phyloP scores from a whole-genome alignment of 2,329 filamentous ascomycete genomes.

The Periglandula ipomoeae region DNA sequence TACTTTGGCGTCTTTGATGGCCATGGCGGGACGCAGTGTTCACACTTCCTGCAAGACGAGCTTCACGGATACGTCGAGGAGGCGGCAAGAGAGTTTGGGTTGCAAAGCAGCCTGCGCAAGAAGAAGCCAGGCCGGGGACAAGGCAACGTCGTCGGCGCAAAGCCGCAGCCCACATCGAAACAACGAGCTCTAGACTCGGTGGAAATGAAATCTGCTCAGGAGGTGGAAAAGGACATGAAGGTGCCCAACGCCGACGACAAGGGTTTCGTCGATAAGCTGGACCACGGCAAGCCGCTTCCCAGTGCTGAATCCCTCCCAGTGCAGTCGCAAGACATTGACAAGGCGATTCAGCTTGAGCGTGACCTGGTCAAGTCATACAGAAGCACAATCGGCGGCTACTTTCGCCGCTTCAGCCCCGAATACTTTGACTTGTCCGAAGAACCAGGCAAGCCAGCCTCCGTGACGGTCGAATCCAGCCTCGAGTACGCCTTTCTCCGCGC shows the following conservation, averaged over 20 bases:
- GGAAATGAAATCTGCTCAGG: slow-evolving; percentile 40
- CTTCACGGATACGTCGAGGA: slow-evolving; percentile 86
- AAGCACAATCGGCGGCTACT: slow-evolving; percentile 85
- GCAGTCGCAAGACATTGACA: slow-evolving; percentile 44
- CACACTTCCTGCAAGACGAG: slow-evolving; percentile 73
- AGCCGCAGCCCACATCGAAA: slow-evolving; percentile 14
- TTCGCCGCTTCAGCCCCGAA: slow-evolving; percentile 77
- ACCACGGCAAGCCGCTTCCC: slow-evolving; percentile 27
- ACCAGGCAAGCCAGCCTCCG: slow-evolving; percentile 24
- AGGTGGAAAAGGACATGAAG: slow-evolving; percentile 30
- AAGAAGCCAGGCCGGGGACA: slow-evolving; percentile 20
- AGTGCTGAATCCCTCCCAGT: slow-evolving; percentile 36
- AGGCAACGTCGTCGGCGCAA: slow-evolving; percentile 5
- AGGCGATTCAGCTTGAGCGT: slow-evolving; percentile 59
- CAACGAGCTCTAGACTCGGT: slow-evolving; percentile 24
- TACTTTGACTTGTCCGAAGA: slow-evolving; percentile 49
- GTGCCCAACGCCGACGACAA: slow-evolving; percentile 22
- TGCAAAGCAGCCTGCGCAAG: slow-evolving; percentile 63
- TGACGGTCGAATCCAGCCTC: slow-evolving; percentile 67
- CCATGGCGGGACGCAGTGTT: slow-evolving; percentile 84
- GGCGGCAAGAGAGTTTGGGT: slow-evolving; percentile 64
- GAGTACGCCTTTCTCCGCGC: slow-evolving; percentile 90
- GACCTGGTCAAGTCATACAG: slow-evolving; percentile 70
- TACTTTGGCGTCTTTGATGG: slow-evolving; percentile 97
- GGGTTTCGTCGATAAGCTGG: slow-evolving; percentile 24